Evolutionary conservation across 108 stramenopile species (phyloP).

Genomic region (Chaetoceros muelleri): DNA sequence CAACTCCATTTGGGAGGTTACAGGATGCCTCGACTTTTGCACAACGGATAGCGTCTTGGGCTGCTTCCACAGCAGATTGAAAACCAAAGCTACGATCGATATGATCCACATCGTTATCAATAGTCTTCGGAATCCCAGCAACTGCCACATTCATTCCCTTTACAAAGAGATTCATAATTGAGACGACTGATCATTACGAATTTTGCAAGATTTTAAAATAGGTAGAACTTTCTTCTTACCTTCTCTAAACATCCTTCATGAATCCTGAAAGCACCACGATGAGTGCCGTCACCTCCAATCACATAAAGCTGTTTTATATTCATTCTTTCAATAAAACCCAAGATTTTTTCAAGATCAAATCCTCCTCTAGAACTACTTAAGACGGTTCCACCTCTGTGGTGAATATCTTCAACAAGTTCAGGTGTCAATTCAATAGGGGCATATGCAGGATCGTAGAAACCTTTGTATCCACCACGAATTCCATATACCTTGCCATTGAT

Average conservation of each 20-base stretch:
- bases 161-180: not conserved
- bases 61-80: constrained; percentile 65
- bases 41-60: constrained; percentile 43
- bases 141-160: constrained; percentile 45
- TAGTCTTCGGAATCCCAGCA: constrained; percentile 75
- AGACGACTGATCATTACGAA: not conserved
- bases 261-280: constrained; percentile 56
- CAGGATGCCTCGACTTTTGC: constrained; percentile 73
- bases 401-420: constrained; percentile 45
- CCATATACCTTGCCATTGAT: constrained; percentile 41
- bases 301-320: constrained; percentile 58
- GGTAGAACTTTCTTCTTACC: not conserved
- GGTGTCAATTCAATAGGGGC: constrained; percentile 14
- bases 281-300: constrained; percentile 85
- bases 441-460: constrained; percentile 35
- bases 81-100: constrained; percentile 88
- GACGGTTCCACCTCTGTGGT: constrained; percentile 71
- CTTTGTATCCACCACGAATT: constrained; percentile 62
- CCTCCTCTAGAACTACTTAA: constrained; percentile 73
- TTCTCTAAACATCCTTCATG: constrained; percentile 29
- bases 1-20: constrained; percentile 61
- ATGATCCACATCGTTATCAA: constrained; percentile 77
- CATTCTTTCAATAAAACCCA: constrained; percentile 24
- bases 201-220: constrained; percentile 5
- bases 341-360: constrained; percentile 53